phyloP scores from a whole-genome alignment of 1,139 yeast genomes.

The Candida tunisiensis region DNA sequence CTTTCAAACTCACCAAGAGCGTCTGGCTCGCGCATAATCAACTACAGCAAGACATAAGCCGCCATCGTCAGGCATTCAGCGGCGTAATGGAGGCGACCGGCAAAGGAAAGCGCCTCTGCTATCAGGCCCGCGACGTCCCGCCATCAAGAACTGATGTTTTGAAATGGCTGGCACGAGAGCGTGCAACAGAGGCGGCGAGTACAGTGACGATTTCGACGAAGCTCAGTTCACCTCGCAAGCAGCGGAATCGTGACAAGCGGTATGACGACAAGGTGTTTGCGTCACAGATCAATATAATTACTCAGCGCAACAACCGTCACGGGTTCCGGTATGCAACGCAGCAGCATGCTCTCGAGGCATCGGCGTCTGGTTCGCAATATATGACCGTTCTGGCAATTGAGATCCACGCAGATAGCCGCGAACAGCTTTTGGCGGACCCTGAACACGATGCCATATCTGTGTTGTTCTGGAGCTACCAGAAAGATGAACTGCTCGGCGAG shows the following conservation, averaged over 20 bases:
- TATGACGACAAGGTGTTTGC: too few species aligned
- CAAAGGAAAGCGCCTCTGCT: background rate
- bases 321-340: too few species aligned
- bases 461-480: slow-evolving; percentile 39
- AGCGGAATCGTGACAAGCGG: too few species aligned
- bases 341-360: background rate
- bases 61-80: too few species aligned
- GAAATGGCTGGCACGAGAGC: too few species aligned
- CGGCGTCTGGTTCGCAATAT: slow-evolving; percentile 1
- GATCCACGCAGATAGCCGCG: slow-evolving; percentile 41
- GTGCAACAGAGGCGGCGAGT: too few species aligned
- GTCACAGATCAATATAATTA: too few species aligned
- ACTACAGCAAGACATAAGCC: background rate
- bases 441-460: slow-evolving; percentile 35
- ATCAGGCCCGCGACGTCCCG: background rate
- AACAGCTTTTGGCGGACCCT: slow-evolving; percentile 48
- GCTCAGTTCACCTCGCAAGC: too few species aligned
- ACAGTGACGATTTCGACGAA: too few species aligned
- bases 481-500: background rate
- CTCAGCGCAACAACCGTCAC: too few species aligned
- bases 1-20: slow-evolving; percentile 4
- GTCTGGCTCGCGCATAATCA: slow-evolving; percentile 3
- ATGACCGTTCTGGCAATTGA: slow-evolving; percentile 49
- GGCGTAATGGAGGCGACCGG: too few species aligned
- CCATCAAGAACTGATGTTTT: too few species aligned